Conservation (phyloP, 1,139 yeast species). For the Suhomyces panamericanus region DNA sequence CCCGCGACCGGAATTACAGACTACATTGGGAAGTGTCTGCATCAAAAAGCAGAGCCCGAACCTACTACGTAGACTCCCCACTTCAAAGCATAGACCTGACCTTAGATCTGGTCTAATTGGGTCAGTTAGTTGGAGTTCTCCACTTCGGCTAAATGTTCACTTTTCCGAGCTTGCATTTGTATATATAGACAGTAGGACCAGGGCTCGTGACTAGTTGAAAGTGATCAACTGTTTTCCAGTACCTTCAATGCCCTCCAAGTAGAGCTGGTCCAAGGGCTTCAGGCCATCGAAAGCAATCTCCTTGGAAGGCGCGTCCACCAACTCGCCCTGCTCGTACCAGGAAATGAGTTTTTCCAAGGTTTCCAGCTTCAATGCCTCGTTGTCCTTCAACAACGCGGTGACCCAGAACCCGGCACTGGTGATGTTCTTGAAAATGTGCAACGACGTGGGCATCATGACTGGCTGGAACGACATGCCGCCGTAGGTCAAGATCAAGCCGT, state of each 20-base stretch:
- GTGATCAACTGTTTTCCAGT: slow-evolving; percentile 48
- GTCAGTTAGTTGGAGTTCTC: background rate
- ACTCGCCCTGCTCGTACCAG: slow-evolving; percentile 65
- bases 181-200: no score
- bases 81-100: no score
- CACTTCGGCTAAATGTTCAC: background rate
- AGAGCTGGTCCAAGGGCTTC: slow-evolving; percentile 51
- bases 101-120: no score
- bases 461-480: slow-evolving; percentile 99
- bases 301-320: slow-evolving; percentile 59
- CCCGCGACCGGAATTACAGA: background rate
- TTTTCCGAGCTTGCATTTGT: background rate
- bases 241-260: slow-evolving; percentile 53
- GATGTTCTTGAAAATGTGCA: slow-evolving; percentile 85
- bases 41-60: no score
- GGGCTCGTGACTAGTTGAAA: slow-evolving; percentile 14
- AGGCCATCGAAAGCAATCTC: slow-evolving; percentile 48
- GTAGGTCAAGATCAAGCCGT: slow-evolving; percentile 80
- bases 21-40: background rate
- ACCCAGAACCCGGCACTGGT: slow-evolving; percentile 94
- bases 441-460: slow-evolving; percentile 80
- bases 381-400: slow-evolving; percentile 67
- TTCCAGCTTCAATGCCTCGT: slow-evolving; percentile 60
- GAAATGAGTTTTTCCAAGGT: slow-evolving; percentile 62
- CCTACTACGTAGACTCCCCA: no score